A percentile compares a stretch with the other conserved stretches of the same genome.
These are phyloP conservation scores for Tricharina praecox DNA, from an alignment of 495 filamentous ascomycete genomes.

Conservation along the genomic window DNA sequence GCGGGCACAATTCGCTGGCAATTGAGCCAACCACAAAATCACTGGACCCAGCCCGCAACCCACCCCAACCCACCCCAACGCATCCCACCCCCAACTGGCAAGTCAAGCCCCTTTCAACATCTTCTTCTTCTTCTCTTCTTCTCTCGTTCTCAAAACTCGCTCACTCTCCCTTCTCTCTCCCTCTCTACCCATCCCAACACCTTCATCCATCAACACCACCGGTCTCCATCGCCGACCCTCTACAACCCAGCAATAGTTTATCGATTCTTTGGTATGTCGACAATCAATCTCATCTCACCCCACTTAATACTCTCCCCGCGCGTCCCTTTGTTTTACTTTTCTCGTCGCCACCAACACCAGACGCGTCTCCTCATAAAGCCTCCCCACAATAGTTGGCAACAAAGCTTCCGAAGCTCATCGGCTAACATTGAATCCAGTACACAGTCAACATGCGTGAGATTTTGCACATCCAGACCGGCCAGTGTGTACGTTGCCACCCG, in stretches of 20 bases:
- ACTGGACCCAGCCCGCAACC: neutral
- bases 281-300: neutral
- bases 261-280: constrained; percentile 3
- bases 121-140: constrained; percentile 19
- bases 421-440: constrained; percentile 1
- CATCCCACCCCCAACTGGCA: constrained; percentile 2
- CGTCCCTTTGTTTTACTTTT: constrained; percentile 5
- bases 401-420: neutral
- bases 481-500: constrained; percentile 69
- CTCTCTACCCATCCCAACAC: constrained; percentile 16
- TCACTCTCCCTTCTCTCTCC: constrained; percentile 16
- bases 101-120: neutral
- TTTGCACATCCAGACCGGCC: constrained; percentile 96
- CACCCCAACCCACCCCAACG: too few relatives aligned
- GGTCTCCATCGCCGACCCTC: constrained; percentile 24
- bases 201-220: constrained; percentile 7
- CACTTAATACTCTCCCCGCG: neutral
- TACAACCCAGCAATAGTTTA: constrained; percentile 7
- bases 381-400: neutral
- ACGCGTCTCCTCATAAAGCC: neutral
- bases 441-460: constrained; percentile 74
- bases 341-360: neutral
- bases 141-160: too few relatives aligned
- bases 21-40: constrained; percentile 1
- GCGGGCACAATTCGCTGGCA: neutral